Percentiles rank a stretch among this genome's conserved stretches.
phyloP scores from a whole-genome alignment of 768 basidiomycete genomes.

The Tricholoma saponaceum region DNA sequence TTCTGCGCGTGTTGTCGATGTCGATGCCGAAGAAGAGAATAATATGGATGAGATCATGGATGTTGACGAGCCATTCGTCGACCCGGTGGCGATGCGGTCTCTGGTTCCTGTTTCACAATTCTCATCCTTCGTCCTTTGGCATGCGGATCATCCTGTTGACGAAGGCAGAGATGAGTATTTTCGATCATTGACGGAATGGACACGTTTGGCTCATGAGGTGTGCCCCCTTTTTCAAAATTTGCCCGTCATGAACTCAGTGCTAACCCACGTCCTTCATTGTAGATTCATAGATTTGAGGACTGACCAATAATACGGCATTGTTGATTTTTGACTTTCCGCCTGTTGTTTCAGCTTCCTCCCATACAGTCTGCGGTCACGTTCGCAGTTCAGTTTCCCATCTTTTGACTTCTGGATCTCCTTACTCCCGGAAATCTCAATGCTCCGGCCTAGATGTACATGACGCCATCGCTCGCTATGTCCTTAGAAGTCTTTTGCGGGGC shows the following conservation, averaged over 20 bases:
- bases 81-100: conserved; percentile 23
- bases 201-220: conserved; percentile 54
- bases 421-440: too few relatives aligned
- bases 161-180: conserved; percentile 70
- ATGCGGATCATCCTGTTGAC: conserved; percentile 67
- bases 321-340: not conserved
- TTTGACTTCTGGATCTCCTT: not conserved
- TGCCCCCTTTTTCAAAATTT: not conserved
- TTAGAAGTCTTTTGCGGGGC: not conserved
- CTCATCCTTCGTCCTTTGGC: conserved; percentile 70
- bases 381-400: too few relatives aligned
- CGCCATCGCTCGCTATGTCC: too few relatives aligned
- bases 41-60: conserved; percentile 24
- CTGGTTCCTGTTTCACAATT: conserved; percentile 54
- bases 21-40: conserved; percentile 18
- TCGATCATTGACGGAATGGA: conserved; percentile 70
- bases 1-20: conserved; percentile 17
- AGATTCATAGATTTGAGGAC: conserved; percentile 18
- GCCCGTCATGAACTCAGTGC: not conserved
- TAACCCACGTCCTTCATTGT: too few relatives aligned
- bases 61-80: conserved; percentile 20
- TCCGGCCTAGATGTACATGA: too few relatives aligned
- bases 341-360: not conserved
- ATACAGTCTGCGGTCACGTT: too few relatives aligned
- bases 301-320: not conserved